A percentile compares a stretch with the other conserved stretches of the same genome.
Conservation (phyloP, 202 grass and related monocot species). For the Carex arenaria region DNA sequence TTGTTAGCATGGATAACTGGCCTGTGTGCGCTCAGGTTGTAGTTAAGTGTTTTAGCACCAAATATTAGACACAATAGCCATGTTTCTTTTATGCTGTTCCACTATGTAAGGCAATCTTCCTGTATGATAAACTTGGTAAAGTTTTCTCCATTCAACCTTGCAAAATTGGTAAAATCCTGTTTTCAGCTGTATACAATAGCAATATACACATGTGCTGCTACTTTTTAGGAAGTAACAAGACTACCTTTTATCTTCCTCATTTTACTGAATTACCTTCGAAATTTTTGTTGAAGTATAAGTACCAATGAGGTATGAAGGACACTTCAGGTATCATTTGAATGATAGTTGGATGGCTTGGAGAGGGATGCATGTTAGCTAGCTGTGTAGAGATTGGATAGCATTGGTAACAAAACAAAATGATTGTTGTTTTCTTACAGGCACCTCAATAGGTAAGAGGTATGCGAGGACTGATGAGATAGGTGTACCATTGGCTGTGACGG, state of each 20-base stretch:
- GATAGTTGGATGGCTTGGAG: background rate
- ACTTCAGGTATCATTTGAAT: background rate
- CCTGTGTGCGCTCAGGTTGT: background rate
- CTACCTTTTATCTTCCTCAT: too few species aligned
- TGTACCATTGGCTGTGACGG: slow-evolving; percentile 47
- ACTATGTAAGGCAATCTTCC: background rate
- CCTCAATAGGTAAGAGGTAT: slow-evolving; percentile 82
- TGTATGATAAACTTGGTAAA: background rate
- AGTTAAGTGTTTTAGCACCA: background rate
- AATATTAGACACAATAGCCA: background rate
- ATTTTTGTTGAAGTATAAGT: background rate
- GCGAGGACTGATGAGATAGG: slow-evolving; percentile 75
- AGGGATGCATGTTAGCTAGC: background rate
- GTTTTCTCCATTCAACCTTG: background rate
- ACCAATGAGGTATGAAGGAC: background rate
- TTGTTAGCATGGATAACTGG: background rate
- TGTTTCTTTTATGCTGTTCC: background rate
- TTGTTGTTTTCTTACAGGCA: slow-evolving; percentile 41
- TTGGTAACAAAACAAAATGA: background rate
- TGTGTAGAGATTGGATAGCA: background rate
- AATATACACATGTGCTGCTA: background rate
- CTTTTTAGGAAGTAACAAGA: background rate
- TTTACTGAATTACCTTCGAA: background rate
- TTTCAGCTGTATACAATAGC: background rate
- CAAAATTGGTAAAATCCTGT: background rate